Evolutionary conservation across 192 early-diverging fungal genomes (phyloP).

Genomic region (Geranomyces variabilis): DNA sequence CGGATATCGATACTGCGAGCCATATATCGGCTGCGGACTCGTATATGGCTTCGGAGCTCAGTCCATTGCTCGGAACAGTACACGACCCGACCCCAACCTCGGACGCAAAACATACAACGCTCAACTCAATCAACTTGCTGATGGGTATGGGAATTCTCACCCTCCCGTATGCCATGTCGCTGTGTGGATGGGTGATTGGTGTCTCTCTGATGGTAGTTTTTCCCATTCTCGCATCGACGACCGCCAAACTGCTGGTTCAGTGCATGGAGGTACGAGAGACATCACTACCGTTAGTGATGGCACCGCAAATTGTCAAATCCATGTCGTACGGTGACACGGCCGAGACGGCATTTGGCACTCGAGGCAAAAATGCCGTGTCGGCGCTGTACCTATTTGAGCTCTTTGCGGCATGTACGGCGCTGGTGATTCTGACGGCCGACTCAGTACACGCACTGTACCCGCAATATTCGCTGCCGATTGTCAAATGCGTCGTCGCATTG

Average conservation of each 20-base stretch:
- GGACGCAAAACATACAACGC: conserved; percentile 29
- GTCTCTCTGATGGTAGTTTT: conserved; percentile 47
- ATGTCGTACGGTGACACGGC: conserved; percentile 53
- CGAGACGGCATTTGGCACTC: conserved; percentile 50
- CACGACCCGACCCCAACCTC: conserved; percentile 1
- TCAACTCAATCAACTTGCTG: conserved; percentile 66
- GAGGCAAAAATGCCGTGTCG: conserved; percentile 43
- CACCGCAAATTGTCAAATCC: conserved; percentile 8
- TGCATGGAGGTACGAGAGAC: conserved; percentile 48
- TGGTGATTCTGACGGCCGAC: conserved; percentile 54
- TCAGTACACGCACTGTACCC: conserved; percentile 45
- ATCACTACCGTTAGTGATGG: conserved; percentile 7
- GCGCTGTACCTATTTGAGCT: conserved; percentile 53
- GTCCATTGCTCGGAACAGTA: neutral
- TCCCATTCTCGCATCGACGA: conserved; percentile 45
- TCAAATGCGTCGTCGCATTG: conserved; percentile 54
- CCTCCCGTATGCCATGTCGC: conserved; percentile 61
- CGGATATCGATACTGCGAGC: neutral
- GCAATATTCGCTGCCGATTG: conserved; percentile 14
- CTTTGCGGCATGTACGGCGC: conserved; percentile 47
- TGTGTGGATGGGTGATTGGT: conserved; percentile 66
- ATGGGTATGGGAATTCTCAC: conserved; percentile 71
- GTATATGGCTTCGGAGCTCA: neutral
- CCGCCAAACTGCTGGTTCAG: conserved; percentile 63
- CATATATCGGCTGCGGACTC: neutral